Evolutionary conservation across 306 rosid species (phyloP).

Genomic region (Rosa persica): DNA sequence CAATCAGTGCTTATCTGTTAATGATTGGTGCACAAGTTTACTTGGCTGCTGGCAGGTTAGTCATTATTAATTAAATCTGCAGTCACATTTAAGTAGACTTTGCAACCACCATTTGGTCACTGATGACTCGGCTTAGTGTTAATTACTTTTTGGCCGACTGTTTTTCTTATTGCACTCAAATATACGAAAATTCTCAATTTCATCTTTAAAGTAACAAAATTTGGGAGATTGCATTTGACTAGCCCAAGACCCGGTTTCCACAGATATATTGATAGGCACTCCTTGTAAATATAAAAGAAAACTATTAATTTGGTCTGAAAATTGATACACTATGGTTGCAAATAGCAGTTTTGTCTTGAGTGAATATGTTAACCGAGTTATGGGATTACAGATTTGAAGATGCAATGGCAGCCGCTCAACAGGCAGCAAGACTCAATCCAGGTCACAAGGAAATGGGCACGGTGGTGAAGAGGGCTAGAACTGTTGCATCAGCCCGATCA

Average conservation of each 20-base stretch:
- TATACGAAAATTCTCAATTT: too few species aligned
- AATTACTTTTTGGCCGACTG: not conserved
- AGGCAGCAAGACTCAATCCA: slow-evolving; percentile 70
- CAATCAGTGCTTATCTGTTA: slow-evolving; percentile 48
- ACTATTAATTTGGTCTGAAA: not conserved
- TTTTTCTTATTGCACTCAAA: not conserved
- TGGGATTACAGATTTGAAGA: slow-evolving; percentile 70
- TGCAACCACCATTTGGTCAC: slow-evolving; percentile 3
- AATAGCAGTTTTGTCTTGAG: not conserved
- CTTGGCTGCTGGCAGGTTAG: slow-evolving; percentile 87
- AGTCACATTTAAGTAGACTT: not conserved
- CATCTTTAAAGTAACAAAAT: too few species aligned
- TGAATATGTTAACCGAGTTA: not conserved
- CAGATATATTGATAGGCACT: not conserved
- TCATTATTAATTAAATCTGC: not conserved
- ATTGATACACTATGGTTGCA: not conserved
- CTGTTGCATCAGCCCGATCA: slow-evolving; percentile 64
- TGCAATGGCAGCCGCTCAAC: slow-evolving; percentile 60
- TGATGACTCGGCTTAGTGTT: not conserved
- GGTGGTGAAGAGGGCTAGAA: slow-evolving; percentile 60
- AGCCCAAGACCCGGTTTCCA: too few species aligned
- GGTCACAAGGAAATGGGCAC: slow-evolving; percentile 46
- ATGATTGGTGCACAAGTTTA: slow-evolving; percentile 65
- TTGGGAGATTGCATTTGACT: too few species aligned
- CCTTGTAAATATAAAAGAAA: not conserved